Evolutionary conservation across 2,329 filamentous ascomycete species (phyloP), one percentile per base, ranked within the genome.

Genomic region (Aspergillus versicolor): DNA sequence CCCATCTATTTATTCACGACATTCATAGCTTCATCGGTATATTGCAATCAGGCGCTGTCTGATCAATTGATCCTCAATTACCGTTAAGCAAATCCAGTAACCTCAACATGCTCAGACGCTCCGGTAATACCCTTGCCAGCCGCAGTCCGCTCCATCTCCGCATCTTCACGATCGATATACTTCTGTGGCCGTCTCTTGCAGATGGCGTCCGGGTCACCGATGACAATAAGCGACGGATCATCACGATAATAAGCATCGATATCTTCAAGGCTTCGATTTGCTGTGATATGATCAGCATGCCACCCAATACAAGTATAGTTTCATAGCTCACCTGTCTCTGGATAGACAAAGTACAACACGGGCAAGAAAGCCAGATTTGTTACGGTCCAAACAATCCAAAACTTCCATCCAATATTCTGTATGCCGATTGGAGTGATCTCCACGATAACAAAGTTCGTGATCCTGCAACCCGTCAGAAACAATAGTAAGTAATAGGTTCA

Each of bases 291-390:
- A 27, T 27, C 7, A 27, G 24, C 24, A 27, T 8, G 2, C 24
- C 1, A 21, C 24, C 3, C 5, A 8, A 27, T 27, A 27, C 24
- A 27, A 7, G 24, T 27, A 8, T 27, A 9, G 27, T 30, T 30
- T 4, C 27, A 30, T 11, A 9, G 3, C 27, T 30, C 27, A 30
- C 27, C 27, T 45, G 70, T 73, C 41, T 75, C 70, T 0, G 72
- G 71, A 37, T 73, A 74, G 40, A 75, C 62, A 48, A 74, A 69
- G 62, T 80, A 81, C 12, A 80, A 71, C 9, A 77, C 73, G 0
- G 80, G 80, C 0, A 83, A 69, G 61, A 82, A 83, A 3, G 65
- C 63, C 5, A 70, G 75, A 57, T 81, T 81, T 63, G 78, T 70
- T 2, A 78, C 67, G 0, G 69, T 75, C 75, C 73, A 79, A n/a